Evolutionary conservation across 2,329 filamentous ascomycete species (phyloP).

Genomic region (Rutstroemia sp.): DNA sequence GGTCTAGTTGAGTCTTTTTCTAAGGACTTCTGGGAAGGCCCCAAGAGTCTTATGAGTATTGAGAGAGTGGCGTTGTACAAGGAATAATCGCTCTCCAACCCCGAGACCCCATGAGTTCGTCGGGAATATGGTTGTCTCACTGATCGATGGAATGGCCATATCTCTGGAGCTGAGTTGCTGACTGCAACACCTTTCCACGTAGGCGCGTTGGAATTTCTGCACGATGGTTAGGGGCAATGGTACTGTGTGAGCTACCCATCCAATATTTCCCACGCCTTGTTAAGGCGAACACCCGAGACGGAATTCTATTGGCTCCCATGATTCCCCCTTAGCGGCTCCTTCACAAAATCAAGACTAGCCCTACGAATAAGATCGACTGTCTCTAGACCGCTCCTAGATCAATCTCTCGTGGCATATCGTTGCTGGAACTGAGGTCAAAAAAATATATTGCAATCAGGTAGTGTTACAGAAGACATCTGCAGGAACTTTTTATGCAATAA

Average conservation of each 20-base stretch:
- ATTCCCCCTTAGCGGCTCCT: neutral
- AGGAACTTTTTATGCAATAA: constrained; percentile 5
- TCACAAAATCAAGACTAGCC: constrained; percentile 1
- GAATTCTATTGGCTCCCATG: constrained; percentile 2
- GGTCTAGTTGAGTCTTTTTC: neutral
- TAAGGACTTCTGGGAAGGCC: neutral
- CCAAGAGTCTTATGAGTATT: neutral
- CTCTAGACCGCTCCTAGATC: neutral
- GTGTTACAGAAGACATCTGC: constrained; percentile 7
- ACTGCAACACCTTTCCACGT: constrained; percentile 2
- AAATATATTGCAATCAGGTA: constrained; percentile 4
- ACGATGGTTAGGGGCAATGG: neutral
- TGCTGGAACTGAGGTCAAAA: constrained; percentile 1
- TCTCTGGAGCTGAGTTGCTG: neutral
- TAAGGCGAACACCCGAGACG: constrained; percentile 6
- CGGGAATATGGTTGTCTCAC: neutral
- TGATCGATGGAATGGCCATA: neutral
- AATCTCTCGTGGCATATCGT: constrained; percentile 9
- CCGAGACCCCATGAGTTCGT: neutral
- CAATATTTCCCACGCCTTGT: constrained; percentile 5
- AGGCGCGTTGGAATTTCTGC: constrained; percentile 1
- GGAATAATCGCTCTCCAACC: neutral
- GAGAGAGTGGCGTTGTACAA: constrained; percentile 1
- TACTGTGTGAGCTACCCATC: neutral
- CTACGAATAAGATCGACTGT: constrained; percentile 5